These are phyloP conservation scores for Linum usitatissimum DNA, from an alignment of 345 rosid genomes.

Conservation along the genomic window DNA sequence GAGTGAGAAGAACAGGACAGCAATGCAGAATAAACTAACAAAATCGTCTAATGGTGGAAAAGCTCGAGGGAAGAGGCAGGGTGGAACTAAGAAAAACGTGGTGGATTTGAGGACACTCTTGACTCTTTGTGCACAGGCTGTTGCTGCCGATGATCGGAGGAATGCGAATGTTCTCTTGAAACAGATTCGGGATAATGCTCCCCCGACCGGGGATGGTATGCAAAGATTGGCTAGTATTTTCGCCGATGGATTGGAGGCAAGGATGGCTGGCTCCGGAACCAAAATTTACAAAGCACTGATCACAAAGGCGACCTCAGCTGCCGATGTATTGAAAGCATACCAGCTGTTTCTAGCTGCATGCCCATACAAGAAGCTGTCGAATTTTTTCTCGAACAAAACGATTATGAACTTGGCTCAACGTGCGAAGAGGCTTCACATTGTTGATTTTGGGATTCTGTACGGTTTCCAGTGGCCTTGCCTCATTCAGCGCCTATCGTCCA, in stretches of 20 bases:
- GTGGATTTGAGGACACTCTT: constrained; percentile 33
- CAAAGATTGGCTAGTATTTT: constrained; percentile 22
- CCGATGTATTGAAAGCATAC: constrained; percentile 30
- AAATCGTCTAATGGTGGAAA: constrained; percentile 15
- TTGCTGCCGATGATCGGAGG: constrained; percentile 24
- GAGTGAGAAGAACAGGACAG: constrained; percentile 6
- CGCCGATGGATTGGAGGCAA: constrained; percentile 27
- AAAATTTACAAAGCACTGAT: constrained; percentile 18
- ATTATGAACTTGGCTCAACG: constrained; percentile 26
- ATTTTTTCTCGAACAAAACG: constrained; percentile 28
- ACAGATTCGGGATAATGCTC: constrained; percentile 28
- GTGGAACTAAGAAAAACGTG: constrained; percentile 20
- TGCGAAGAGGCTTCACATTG: constrained; percentile 33
- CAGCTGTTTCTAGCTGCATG: constrained; percentile 28
- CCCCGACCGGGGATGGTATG: constrained; percentile 26
- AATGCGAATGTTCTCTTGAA: constrained; percentile 23
- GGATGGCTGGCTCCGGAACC: constrained; percentile 26
- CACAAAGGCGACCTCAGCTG: constrained; percentile 16
- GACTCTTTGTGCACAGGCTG: constrained; percentile 34
- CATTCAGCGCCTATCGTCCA: constrained; percentile 37
- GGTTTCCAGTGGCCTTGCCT: constrained; percentile 62
- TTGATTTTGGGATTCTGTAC: constrained; percentile 43
- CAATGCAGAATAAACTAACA: constrained; percentile 12
- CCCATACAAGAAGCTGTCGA: constrained; percentile 29
- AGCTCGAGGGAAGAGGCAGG: constrained; percentile 22